Evolutionary conservation across 2,329 filamentous ascomycete species (phyloP), one percentile per base, ranked within the genome.

Genomic region (Colletotrichum brevisporum): DNA sequence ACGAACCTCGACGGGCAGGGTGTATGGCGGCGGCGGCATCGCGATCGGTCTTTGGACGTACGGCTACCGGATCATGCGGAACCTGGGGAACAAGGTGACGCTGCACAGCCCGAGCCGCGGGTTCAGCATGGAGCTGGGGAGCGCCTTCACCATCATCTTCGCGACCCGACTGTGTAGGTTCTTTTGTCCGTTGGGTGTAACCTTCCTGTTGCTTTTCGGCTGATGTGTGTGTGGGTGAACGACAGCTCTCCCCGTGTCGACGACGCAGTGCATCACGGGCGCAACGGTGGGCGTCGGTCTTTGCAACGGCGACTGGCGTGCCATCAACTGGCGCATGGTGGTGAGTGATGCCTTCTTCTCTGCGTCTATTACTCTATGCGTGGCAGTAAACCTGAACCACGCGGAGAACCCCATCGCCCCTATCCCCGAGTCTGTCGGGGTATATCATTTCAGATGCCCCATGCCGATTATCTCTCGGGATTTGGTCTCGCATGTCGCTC

Each of bases 31-130:
- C 75, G 78, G 79, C 5, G 81, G 79, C 69, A 86, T 90, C 51
- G 84, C 84, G 55, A 76, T 89, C 53, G 88, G 88, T 69, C 82
- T 90, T 67, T 88, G 86, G 83, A 89, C 87, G 31, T 84, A 89
- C 71, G 88, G 88, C 1, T 90, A 90, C 77, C 88, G 90, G 76
- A 90, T 91, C 77, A 91, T 91, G 88, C 83, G 84, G 50, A 87
- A 87, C 74, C 81, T 90, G 70, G 88, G 88, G 65, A 90, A 90
- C 80, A 84, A 86, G 71, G 83, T 90, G 69, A 90, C 89, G 12
- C 83, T 88, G n/a, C 87, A 89, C 81, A 89, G 88, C 0, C 89
- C 88, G 16, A 43, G 41, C 41, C 41, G 41, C 3, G 41, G 41
- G 4, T 88, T 85, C 78, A 86, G 83, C 45, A 88, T 89, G 86